Conservation (phyloP, 1,284 basidiomycete species). For the Marasmius fiardii region DNA sequence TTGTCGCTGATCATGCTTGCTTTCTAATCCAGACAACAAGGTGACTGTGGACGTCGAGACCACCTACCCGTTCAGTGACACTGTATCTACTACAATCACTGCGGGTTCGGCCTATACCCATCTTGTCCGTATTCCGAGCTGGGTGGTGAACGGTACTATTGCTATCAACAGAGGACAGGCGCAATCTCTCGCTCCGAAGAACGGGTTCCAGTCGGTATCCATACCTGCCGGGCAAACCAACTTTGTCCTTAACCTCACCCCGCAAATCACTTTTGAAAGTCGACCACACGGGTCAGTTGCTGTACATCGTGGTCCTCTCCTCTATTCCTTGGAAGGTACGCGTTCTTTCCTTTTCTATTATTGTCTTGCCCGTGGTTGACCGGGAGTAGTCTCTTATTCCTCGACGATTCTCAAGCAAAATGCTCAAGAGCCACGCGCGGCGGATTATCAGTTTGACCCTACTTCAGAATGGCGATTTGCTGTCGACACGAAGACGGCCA, state of each 20-base stretch:
- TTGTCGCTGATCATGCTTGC: neutral
- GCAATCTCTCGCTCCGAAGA: constrained; percentile 24
- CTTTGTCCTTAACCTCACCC: constrained; percentile 28
- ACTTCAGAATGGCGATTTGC: constrained; percentile 49
- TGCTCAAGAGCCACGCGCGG: constrained; percentile 42
- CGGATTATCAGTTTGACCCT: constrained; percentile 51
- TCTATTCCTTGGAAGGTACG: constrained; percentile 53
- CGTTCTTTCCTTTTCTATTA: neutral
- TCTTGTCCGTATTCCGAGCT: constrained; percentile 39
- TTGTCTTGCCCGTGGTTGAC: neutral
- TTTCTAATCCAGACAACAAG: constrained; percentile 22
- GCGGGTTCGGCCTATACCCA: constrained; percentile 34
- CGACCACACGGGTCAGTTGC: constrained; percentile 41
- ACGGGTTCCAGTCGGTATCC: constrained; percentile 30
- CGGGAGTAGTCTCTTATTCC: neutral
- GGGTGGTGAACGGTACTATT: constrained; percentile 34
- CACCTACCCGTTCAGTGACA: constrained; percentile 40
- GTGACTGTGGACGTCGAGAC: constrained; percentile 34
- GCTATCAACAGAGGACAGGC: constrained; percentile 28
- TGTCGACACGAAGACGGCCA: constrained; percentile 48
- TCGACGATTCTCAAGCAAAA: constrained; percentile 33
- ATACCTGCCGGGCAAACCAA: constrained; percentile 28
- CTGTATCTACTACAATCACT: constrained; percentile 31
- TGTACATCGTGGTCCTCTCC: constrained; percentile 51
- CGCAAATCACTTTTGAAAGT: constrained; percentile 32